phyloP scores from a whole-genome alignment of 371 early-diverging fungal species.

The Basidiobolus heterosporus region DNA sequence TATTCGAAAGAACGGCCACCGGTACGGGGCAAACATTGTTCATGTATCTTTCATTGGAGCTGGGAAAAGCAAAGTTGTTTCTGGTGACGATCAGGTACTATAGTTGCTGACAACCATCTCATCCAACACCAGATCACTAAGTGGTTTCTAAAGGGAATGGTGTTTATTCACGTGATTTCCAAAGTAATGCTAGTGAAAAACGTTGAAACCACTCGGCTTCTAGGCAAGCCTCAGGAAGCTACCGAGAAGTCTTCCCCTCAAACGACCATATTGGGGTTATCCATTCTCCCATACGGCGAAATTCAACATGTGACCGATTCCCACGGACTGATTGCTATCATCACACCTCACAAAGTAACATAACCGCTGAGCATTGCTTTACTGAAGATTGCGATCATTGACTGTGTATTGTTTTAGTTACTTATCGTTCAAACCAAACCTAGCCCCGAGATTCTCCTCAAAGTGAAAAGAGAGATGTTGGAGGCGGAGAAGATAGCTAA shows the following conservation, averaged over 20 bases:
- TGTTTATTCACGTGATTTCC: slow-evolving; percentile 52
- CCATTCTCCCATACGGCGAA: slow-evolving; percentile 44
- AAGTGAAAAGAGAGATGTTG: slow-evolving; percentile 27
- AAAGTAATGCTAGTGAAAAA: slow-evolving; percentile 51
- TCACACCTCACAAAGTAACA: slow-evolving; percentile 55
- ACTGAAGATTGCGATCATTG: too few species aligned
- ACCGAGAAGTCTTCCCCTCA: too few species aligned
- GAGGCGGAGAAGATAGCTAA: slow-evolving; percentile 10
- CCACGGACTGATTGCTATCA: slow-evolving; percentile 48
- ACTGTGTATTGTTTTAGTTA: slow-evolving; percentile 20
- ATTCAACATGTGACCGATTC: slow-evolving; percentile 43
- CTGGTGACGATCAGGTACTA: slow-evolving; percentile 48
- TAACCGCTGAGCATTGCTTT: too few species aligned
- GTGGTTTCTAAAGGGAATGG: slow-evolving; percentile 30
- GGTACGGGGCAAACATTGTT: slow-evolving; percentile 44
- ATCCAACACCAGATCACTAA: neutral
- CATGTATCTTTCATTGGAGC: slow-evolving; percentile 54
- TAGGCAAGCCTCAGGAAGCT: slow-evolving; percentile 16
- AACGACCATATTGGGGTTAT: slow-evolving; percentile 48
- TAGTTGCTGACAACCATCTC: neutral
- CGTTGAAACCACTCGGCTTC: slow-evolving; percentile 41
- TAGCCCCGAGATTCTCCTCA: slow-evolving; percentile 46
- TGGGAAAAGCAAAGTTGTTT: slow-evolving; percentile 44
- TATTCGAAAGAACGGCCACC: slow-evolving; percentile 42
- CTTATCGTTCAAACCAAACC: slow-evolving; percentile 59